A percentile compares a stretch with the other conserved stretches of the same genome.
Conservation (phyloP, 305 asterid genomes). For the Fraxinus nigra region DNA sequence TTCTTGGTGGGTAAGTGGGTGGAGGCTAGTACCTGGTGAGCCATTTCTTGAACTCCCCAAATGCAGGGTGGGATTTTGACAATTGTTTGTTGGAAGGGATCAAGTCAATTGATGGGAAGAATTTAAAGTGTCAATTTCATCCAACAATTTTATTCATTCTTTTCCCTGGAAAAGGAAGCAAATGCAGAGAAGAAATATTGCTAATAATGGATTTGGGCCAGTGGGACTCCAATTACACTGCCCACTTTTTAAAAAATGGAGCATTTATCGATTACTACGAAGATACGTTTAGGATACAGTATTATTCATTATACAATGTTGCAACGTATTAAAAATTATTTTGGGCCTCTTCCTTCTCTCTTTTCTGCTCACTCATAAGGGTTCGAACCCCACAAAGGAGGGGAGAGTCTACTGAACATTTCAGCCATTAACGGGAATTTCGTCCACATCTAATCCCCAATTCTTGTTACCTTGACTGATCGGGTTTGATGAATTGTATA, state of each 20-base stretch:
- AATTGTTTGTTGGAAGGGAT: not conserved
- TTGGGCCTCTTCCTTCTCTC: not conserved
- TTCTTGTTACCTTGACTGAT: not conserved
- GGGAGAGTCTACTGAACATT: not conserved
- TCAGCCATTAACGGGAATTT: not conserved
- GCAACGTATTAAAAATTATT: not conserved
- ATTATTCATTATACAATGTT: not conserved
- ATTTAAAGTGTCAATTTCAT: not conserved
- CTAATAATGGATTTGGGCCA: not conserved
- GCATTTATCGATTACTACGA: not conserved
- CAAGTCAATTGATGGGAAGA: conserved; percentile 7
- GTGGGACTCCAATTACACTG: not conserved
- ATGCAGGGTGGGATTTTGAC: not conserved
- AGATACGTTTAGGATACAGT: not conserved
- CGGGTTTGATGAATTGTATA: not conserved
- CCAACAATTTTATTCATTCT: not conserved
- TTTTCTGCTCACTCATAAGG: not conserved
- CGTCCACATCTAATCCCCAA: not conserved
- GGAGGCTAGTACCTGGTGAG: conserved; percentile 38
- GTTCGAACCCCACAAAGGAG: not conserved
- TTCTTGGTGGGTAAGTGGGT: not conserved
- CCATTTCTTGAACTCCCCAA: conserved; percentile 32
- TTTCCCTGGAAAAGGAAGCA: not conserved
- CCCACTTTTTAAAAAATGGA: not conserved
- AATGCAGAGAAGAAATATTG: not conserved